Evolutionary conservation across 2,329 filamentous ascomycete species (phyloP).

Genomic region (Nothopassalora personata): DNA sequence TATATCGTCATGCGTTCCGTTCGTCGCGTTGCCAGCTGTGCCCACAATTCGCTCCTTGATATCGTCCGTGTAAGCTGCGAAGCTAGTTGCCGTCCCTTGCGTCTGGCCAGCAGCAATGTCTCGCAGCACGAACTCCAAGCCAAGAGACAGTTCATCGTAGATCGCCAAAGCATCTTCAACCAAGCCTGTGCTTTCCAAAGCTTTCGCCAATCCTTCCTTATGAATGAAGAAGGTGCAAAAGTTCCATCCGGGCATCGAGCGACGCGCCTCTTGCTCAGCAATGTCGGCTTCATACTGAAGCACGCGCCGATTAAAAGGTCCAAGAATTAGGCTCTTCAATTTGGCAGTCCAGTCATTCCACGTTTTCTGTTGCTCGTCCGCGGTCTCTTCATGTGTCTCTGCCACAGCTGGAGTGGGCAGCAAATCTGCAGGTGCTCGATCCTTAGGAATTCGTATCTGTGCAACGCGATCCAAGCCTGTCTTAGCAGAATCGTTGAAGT

Average conservation of each 20-base stretch:
- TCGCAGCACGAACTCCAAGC: conserved; percentile 73
- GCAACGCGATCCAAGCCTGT: conserved; percentile 69
- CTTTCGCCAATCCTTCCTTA: conserved; percentile 88
- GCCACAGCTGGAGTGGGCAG: conserved; percentile 41
- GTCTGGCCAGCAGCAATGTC: conserved; percentile 61
- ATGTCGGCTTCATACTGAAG: conserved; percentile 97
- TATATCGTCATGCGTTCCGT: conserved; percentile 12
- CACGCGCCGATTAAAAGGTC: conserved; percentile 85
- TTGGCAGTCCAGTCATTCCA: conserved; percentile 82
- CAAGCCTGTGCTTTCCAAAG: conserved; percentile 91
- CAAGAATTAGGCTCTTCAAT: conserved; percentile 79
- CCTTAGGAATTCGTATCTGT: conserved; percentile 69
- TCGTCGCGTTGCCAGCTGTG: conserved; percentile 10
- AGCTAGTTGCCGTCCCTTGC: conserved; percentile 64
- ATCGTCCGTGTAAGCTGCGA: conserved; percentile 69
- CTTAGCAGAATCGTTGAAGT: conserved; percentile 80
- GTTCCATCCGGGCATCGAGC: conserved; percentile 89
- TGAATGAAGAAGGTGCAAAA: conserved; percentile 99
- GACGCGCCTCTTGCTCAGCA: conserved; percentile 83
- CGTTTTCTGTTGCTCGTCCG: conserved; percentile 72
- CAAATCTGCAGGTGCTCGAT: conserved; percentile 41
- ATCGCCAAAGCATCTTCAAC: conserved; percentile 92
- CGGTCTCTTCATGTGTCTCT: conserved; percentile 59
- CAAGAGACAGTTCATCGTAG: conserved; percentile 89
- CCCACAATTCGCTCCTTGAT: conserved; percentile 40